Evolutionary conservation across 345 rosid genomes (phyloP).

Genomic region (Sapria himalayana): DNA sequence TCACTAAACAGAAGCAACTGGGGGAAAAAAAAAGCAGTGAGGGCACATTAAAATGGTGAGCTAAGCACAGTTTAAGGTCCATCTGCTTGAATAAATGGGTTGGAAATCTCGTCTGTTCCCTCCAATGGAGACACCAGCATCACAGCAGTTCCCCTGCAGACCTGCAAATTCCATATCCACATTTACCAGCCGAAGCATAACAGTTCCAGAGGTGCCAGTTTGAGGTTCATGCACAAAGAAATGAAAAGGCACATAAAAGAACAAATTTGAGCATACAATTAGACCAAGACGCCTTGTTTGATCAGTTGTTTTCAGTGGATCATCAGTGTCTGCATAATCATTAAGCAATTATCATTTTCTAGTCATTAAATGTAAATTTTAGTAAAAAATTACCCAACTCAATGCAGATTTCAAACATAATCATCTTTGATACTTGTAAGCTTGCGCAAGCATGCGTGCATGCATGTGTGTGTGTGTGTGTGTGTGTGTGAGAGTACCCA

Average conservation of each 20-base stretch:
- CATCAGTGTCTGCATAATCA: conserved; percentile 52
- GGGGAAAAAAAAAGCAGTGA: too few species aligned
- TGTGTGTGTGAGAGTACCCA: too few species aligned
- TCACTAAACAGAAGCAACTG: too few species aligned
- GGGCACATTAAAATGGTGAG: too few species aligned
- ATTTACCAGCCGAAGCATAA: neutral
- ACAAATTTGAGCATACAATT: conserved; percentile 27
- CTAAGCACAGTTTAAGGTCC: conserved; percentile 52
- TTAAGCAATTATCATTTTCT: too few species aligned
- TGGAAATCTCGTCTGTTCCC: conserved; percentile 95
- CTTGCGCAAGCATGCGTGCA: too few species aligned
- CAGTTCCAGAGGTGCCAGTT: neutral
- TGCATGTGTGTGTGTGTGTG: too few species aligned
- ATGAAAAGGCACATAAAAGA: neutral
- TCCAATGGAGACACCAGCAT: conserved; percentile 98
- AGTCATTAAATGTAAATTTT: too few species aligned
- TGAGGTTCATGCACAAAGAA: neutral
- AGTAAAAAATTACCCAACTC: too few species aligned
- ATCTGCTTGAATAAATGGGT: conserved; percentile 77
- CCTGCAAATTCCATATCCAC: conserved; percentile 23
- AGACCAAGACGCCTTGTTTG: conserved; percentile 88
- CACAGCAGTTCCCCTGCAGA: conserved; percentile 94
- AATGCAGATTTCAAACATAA: too few species aligned
- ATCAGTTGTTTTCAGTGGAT: conserved; percentile 86
- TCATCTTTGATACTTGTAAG: too few species aligned